A percentile compares a stretch with the other conserved stretches of the same genome.
Conservation (phyloP, 208 protist species). For the Naegleria fowleri region DNA sequence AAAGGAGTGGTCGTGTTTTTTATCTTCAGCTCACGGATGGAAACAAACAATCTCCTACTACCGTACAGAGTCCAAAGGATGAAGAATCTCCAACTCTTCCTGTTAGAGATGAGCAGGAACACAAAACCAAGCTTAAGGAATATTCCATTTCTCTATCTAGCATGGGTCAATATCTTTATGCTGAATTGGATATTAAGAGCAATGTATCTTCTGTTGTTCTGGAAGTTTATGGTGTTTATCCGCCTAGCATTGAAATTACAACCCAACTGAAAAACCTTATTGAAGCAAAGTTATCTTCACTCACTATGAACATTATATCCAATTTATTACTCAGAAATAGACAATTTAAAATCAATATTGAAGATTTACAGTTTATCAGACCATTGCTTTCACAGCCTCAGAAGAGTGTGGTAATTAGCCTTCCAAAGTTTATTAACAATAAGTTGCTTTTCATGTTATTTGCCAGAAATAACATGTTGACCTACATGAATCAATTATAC, state of each 20-base stretch:
- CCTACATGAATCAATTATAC: conserved; percentile 36
- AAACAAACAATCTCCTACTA: neutral
- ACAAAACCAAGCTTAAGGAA: neutral
- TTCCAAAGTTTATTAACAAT: conserved; percentile 14
- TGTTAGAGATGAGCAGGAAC: neutral
- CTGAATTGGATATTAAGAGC: neutral
- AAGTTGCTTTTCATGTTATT: conserved; percentile 33
- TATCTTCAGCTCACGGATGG: conserved; percentile 39
- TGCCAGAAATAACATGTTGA: conserved; percentile 35
- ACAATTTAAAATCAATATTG: conserved; percentile 34
- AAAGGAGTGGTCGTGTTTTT: conserved; percentile 35
- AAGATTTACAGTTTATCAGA: conserved; percentile 45
- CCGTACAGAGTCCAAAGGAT: neutral
- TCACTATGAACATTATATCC: conserved; percentile 32
- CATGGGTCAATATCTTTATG: neutral
- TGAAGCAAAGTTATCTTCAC: conserved; percentile 32
- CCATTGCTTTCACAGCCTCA: conserved; percentile 25
- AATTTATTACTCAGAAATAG: conserved; percentile 36
- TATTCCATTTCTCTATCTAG: neutral
- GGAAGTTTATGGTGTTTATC: conserved; percentile 39
- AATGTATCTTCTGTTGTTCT: conserved; percentile 9
- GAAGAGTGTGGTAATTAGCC: neutral
- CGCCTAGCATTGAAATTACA: conserved; percentile 40
- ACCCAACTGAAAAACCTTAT: conserved; percentile 36
- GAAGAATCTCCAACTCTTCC: neutral